A percentile compares a stretch with the other conserved stretches of the same genome.
Evolutionary conservation across 1,284 basidiomycete genomes (phyloP).

Genomic region (Cutaneotrichosporon curvatum): DNA sequence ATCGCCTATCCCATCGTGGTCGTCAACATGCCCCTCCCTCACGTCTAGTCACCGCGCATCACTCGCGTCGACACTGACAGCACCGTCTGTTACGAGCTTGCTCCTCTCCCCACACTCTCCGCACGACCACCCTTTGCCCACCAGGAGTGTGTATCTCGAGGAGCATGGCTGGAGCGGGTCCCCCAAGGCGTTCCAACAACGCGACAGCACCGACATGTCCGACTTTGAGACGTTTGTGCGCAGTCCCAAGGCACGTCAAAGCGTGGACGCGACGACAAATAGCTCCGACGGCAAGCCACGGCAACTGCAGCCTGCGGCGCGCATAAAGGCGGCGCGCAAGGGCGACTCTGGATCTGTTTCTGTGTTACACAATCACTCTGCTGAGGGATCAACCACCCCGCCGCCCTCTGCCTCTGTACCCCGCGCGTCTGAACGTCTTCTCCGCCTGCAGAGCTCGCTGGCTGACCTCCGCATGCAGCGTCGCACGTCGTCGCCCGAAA

Average conservation of each 20-base stretch:
- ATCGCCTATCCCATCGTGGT: constrained; percentile 17
- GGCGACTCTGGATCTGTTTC: no score
- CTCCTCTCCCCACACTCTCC: constrained; percentile 16
- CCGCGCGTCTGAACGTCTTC: constrained; percentile 14
- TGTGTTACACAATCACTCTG: no score
- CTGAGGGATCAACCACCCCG: no score
- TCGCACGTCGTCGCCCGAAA: neutral
- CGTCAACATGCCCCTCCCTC: constrained; percentile 17
- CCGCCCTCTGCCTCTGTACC: no score
- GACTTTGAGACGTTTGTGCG: no score
- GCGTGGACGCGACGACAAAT: no score
- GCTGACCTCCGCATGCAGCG: constrained; percentile 17
- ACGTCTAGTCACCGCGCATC: constrained; percentile 17
- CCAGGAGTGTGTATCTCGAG: no score
- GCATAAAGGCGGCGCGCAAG: no score
- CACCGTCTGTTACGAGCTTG: constrained; percentile 16
- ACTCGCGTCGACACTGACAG: constrained; percentile 16
- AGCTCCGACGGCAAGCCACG: no score
- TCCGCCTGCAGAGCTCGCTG: constrained; percentile 14
- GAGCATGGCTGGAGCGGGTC: no score
- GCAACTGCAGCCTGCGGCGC: no score
- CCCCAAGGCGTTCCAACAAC: neutral
- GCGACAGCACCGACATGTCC: neutral
- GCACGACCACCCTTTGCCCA: neutral
- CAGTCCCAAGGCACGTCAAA: no score